Base-by-base conservation (phyloP, 805 yeast species). In the Geotrichum ghanense region DNA sequence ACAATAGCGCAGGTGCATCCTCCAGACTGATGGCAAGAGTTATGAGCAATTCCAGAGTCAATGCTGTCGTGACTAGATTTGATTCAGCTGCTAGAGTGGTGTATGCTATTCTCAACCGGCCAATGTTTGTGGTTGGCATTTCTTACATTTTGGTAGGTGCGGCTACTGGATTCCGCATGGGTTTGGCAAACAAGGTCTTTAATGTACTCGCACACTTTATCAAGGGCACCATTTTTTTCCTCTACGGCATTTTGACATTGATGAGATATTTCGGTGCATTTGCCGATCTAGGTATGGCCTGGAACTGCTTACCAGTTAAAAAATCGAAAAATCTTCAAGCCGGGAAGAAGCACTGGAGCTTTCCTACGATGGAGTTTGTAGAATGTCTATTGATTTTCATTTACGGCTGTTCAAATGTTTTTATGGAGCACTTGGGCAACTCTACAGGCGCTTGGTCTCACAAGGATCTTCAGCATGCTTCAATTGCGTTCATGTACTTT, bases 131-230 rank as follows among this genome's bases (percentile, higher is more conserved):
- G 43, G 79, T 71, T 54, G 74, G 79, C 45, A 67, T 79, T 47
- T 69, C 75, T 22, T 79, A 84, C 56, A 56, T 81, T 16, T 42
- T 76, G 39, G 67, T 76, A 3, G 82, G 76, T 2, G 58, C 79
- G 23, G 86, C 87, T 5, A 79, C 83, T 3, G 83, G 84, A 41
- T 75, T 74, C 46, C 59, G 81, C 39, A 64, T 88, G 56, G 97
- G 95, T 35, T 65, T 75, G 62, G 90, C 78, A 3, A 59, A 56
- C 9, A 69, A 70, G 19, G 81, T 89, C 14, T 90, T 86, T 68
- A 87, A 86, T 56, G 64, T 92, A 45, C 72, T 90, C 48, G 98
- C 98, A 1, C 98, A 90, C 65, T 86, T 87, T 73, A 90, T 90
- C 63, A 90, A 90, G 64, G 98, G 98, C 50, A 92, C 90, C 22